phyloP scores from a whole-genome alignment of 257 asterid genomes.

The Forsythia viridissima region DNA sequence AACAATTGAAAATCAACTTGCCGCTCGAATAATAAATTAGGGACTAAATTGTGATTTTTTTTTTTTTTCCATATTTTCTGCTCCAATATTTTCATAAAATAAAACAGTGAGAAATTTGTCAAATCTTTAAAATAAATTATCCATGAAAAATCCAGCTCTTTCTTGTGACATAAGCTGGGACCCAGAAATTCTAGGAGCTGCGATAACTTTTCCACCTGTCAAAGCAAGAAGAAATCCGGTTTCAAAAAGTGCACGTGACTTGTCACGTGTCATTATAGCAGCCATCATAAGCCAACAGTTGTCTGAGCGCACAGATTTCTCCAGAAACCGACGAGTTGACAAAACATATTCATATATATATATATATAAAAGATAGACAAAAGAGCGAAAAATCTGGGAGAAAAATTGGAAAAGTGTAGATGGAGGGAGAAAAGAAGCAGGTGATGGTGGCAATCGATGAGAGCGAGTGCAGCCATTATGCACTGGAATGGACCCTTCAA shows the following conservation, averaged over 20 bases:
- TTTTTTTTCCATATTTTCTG: too few species aligned
- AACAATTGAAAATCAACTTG: too few species aligned
- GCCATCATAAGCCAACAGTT: not conserved
- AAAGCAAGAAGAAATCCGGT: not conserved
- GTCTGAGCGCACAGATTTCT: not conserved
- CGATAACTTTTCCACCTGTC: not conserved
- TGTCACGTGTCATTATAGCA: not conserved
- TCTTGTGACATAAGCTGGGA: not conserved
- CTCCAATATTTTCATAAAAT: too few species aligned
- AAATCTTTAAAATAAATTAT: too few species aligned
- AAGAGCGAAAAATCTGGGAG: not conserved
- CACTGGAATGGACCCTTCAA: constrained; percentile 57
- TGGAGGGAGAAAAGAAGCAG: constrained; percentile 38
- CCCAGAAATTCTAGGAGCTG: not conserved
- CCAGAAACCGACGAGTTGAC: not conserved
- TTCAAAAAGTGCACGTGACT: not conserved
- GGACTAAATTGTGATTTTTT: too few species aligned
- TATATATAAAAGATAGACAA: not conserved
- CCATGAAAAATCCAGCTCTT: not conserved
- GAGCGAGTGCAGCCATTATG: constrained; percentile 57
- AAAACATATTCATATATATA: not conserved
- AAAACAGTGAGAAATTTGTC: too few species aligned
- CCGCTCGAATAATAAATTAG: too few species aligned
- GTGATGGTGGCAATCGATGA: constrained; percentile 78
- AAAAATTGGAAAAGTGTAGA: constrained; percentile 3